Base-by-base conservation (phyloP, 768 basidiomycete species). In the Xerocomellus dryophilus region DNA sequence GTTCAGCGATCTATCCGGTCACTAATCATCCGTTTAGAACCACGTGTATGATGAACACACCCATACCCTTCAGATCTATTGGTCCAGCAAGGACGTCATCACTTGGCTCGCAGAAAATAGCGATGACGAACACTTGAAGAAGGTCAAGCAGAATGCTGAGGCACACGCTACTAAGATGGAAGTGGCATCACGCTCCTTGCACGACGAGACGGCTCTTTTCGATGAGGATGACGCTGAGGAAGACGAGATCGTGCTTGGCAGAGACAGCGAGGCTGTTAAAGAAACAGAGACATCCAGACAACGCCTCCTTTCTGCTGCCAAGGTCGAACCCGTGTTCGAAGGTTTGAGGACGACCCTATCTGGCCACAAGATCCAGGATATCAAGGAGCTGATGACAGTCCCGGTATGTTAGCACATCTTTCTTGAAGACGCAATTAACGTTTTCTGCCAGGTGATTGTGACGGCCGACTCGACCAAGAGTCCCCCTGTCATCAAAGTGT, bases 401-500 rank as follows among this genome's bases (percentile, higher is more conserved):
- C 94, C 93, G 50, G 93, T 94, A 74, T 63, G 87, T 80, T 51
- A 21, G 20, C 43, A 31, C 20, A 7, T 47, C 23, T 32, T 38
- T 3, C 1, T 50, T 38, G 25, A 18, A 18, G 51, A 44, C 5
- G 18, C 25, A 25, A 39, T 42, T 68, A 20, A 64, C 12, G 32
- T 25, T 4, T 39, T 56, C 38, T 14, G 53, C 4, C 61, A 93
- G 91, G 93, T 95, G 61, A 95, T 97, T 65, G 86, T 97, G 61
- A 95, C 93, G 39, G 93, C 93, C 31, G 94, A 98, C 70, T 74
- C 96, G 62, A 93, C 92, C 57, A 97, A 96, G 82, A 93, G 90
- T 62, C 94, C 94, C 38, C 94, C 94, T 5, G 91, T 98, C 65
- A 89, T 98, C 79, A 95, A 97, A 73, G 93, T 98, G 53, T 94